Base-by-base conservation (phyloP, 129 eudicot species). In the Erigeron canadensis region DNA sequence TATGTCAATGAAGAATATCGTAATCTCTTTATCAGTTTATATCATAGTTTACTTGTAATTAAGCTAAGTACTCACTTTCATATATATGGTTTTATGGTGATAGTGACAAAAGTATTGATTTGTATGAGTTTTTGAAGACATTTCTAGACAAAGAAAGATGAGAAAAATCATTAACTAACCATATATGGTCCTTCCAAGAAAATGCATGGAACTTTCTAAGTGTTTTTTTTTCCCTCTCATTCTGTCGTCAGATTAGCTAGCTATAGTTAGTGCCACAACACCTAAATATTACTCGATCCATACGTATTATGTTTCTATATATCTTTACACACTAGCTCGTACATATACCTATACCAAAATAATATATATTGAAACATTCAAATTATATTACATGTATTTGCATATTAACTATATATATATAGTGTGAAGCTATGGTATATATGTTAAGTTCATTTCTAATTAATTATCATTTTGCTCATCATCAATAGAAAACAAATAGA, bases 191-290 rank as follows among this genome's bases (percentile, higher is more conserved):
- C 65, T 77, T 77, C 81, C 57, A 70, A 50, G 71, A 34, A 75
- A 18, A 77, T 55, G 72, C 63, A 53, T 62, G 71, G 81, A 77
- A 77, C 53, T 53, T 70, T 64, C 76, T 70, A 62, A 42, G 57
- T 42, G 54, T 42, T 38, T n/a, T 47, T 77, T 38, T 41, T 15
- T 21, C 44, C 44, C 18, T 76, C 67, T 67, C 74, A 5, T 44
- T 58, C 43, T 39, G 41, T 76, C 68, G 69, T 37, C 61, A 12
- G 59, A 47, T 28, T 28, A 28, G 34, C 3, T 28, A 28, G 2
- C 2, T 10, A 45, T 41, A 53, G 34, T 42, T 56, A 43, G 46
- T 67, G 34, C 65, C 58, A 43, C 80, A 76, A 43, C 80, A 76
- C 61, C 61, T 19, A 76, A 23, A 8, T 72, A 5, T 61, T 5